Percentiles rank a stretch among this genome's conserved stretches.
These are phyloP conservation scores for Aspergillus brasiliensis DNA, from an alignment of 2,329 filamentous ascomycete genomes.

Conservation along the genomic window DNA sequence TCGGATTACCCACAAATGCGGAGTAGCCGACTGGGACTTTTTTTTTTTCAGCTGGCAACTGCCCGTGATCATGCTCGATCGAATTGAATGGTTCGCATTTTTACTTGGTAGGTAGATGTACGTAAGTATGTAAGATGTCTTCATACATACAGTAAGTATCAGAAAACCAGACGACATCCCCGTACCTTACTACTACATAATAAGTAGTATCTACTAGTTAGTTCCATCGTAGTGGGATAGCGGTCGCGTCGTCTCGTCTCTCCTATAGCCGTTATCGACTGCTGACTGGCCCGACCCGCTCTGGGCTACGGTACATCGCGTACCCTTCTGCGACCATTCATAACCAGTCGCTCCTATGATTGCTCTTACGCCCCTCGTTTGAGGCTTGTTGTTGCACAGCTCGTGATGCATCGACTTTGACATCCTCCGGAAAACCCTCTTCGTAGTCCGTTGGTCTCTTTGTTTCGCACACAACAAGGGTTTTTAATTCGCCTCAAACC, in stretches of 20 bases:
- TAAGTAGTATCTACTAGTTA: no score
- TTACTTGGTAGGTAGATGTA: constrained; percentile 12
- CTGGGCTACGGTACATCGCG: constrained; percentile 2
- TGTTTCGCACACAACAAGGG: neutral
- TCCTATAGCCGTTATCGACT: constrained; percentile 20
- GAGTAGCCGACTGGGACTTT: constrained; percentile 20
- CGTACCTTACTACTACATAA: constrained; percentile 3
- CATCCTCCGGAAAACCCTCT: neutral
- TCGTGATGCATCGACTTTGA: neutral
- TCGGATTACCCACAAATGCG: constrained; percentile 20
- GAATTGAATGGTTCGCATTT: constrained; percentile 18
- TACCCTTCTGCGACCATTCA: constrained; percentile 6
- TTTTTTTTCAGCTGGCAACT: constrained; percentile 23
- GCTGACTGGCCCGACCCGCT: constrained; percentile 30
- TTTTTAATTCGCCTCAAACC: neutral
- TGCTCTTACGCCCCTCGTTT: neutral
- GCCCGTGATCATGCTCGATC: constrained; percentile 19
- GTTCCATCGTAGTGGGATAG: constrained; percentile 11
- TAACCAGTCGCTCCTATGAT: constrained; percentile 2
- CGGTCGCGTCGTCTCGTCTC: constrained; percentile 32
- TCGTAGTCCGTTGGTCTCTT: neutral
- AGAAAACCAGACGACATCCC: neutral
- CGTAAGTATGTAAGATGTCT: constrained; percentile 1
- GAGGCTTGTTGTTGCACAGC: constrained; percentile 2
- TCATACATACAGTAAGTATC: constrained; percentile 4